Percentiles rank a stretch among this genome's conserved stretches.
Conservation (phyloP, 148 eudicot species). For the Vaccinium vitisidaea region DNA sequence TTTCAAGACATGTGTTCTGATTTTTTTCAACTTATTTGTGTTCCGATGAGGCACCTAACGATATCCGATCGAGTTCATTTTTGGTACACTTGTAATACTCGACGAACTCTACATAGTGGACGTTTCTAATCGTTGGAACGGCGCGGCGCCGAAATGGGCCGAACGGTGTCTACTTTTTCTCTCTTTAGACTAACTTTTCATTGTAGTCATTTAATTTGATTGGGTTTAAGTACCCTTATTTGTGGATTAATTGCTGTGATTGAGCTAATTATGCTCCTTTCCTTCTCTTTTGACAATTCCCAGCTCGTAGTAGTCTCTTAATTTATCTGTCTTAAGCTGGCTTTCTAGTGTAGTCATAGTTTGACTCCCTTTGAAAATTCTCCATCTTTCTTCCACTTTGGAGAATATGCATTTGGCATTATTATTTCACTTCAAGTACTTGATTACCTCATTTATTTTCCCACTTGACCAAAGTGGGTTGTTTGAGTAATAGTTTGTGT, state of each 20-base stretch:
- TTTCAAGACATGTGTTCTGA: too few relatives aligned
- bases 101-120: too few relatives aligned
- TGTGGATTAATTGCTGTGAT: neutral
- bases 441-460: neutral
- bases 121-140: too few relatives aligned
- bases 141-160: too few relatives aligned
- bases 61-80: too few relatives aligned
- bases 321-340: neutral
- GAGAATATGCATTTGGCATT: neutral
- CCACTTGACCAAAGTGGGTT: neutral
- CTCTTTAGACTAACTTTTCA: neutral
- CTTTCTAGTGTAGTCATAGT: neutral
- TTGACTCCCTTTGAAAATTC: neutral
- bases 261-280: neutral
- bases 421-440: neutral
- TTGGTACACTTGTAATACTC: too few relatives aligned
- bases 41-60: too few relatives aligned
- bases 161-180: neutral
- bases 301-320: neutral
- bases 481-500: neutral
- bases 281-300: neutral
- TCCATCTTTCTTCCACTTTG: neutral
- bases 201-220: neutral
- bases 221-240: neutral
- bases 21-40: too few relatives aligned